A percentile compares a stretch with the other conserved stretches of the same genome.
phyloP scores from a whole-genome alignment of 2,329 filamentous ascomycete genomes.

The Sporothrix brasiliensis region DNA sequence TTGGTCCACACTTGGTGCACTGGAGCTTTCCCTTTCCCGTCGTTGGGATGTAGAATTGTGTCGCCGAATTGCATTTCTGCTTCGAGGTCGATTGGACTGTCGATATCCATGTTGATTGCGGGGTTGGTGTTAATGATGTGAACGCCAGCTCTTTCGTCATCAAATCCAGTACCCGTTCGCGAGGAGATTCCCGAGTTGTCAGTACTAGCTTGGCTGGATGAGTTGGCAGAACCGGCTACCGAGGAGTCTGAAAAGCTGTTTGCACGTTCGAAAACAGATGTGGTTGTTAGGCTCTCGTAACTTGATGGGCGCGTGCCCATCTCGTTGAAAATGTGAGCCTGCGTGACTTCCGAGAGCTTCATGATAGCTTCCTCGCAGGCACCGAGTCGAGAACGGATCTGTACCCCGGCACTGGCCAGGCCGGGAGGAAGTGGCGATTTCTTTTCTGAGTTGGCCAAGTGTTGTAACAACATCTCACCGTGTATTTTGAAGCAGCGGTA shows the following conservation, averaged over 20 bases:
- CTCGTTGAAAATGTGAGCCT: constrained; percentile 44
- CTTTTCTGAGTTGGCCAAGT: constrained; percentile 48
- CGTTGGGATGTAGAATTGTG: not conserved
- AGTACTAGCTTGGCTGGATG: constrained; percentile 43
- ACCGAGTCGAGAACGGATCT: constrained; percentile 45
- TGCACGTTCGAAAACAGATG: constrained; percentile 56
- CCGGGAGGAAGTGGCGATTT: constrained; percentile 35
- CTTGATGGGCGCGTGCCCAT: constrained; percentile 25
- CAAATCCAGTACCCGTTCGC: constrained; percentile 22
- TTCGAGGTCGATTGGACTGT: not conserved
- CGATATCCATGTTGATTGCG: constrained; percentile 17
- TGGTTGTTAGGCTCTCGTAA: constrained; percentile 41
- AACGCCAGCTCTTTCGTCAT: not conserved
- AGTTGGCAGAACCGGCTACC: constrained; percentile 46
- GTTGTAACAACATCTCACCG: constrained; percentile 51
- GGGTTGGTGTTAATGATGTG: constrained; percentile 3
- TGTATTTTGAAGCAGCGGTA: constrained; percentile 58
- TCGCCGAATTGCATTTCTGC: not conserved
- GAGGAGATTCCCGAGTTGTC: not conserved
- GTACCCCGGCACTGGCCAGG: constrained; percentile 40
- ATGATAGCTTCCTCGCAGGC: constrained; percentile 50
- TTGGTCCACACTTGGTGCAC: constrained; percentile 33
- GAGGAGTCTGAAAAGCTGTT: constrained; percentile 54
- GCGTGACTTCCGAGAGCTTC: constrained; percentile 47
- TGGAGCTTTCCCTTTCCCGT: constrained; percentile 21